Base-by-base conservation (phyloP, 2,329 filamentous ascomycete species). In the Xylariaceae sp. region DNA sequence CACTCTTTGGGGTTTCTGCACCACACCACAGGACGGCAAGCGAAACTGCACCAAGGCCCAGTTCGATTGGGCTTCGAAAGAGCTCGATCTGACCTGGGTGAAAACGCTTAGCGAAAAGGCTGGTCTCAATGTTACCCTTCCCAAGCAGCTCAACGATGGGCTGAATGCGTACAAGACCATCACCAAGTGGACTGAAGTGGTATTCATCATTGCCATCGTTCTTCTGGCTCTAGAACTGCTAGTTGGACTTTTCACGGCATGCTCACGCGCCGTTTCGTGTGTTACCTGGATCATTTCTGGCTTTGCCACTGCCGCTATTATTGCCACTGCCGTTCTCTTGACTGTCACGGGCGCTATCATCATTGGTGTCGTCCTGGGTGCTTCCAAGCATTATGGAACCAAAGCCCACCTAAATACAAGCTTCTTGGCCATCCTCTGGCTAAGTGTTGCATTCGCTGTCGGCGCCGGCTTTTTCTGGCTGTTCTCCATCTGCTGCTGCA, bases 401-500 rank as follows among this genome's bases (percentile, higher is more conserved):
- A 74, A 83, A 4, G 85, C 86, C 47, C 75, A 72, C 47, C 77
- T 96, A 72, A 90, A 92, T 76, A 84, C 74, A 26, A 78, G 80
- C 57, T 94, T 90, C 78, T 86, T 95, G 52, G 82, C 82, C 31
- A 77, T 87, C 17, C 85, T 89, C 67, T 97, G 93, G 91, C 80
- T 98, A 58, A 88, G 87, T 39, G 88, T 88, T 34, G 90, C 85
- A 24, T 92, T 96, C 71, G 88, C 89, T 60, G 72, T 95, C 29
- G 90, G 75, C 37, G 88, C 89, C 6, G 86, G 85, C 63, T 76
- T 96, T 71, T 97, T 98, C 88, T 98, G 95, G 94, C 78, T 93
- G 70, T 86, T 96, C 74, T 91, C 87, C 74, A 84, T 90, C 69
- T 98, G 94, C 88, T 98, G 93, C 86, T 96, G 93, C 82, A 87